Evolutionary conservation across 2,329 filamentous ascomycete genomes (phyloP), one percentile per base, ranked within the genome.

Genomic region (Fusarium zealandicum): DNA sequence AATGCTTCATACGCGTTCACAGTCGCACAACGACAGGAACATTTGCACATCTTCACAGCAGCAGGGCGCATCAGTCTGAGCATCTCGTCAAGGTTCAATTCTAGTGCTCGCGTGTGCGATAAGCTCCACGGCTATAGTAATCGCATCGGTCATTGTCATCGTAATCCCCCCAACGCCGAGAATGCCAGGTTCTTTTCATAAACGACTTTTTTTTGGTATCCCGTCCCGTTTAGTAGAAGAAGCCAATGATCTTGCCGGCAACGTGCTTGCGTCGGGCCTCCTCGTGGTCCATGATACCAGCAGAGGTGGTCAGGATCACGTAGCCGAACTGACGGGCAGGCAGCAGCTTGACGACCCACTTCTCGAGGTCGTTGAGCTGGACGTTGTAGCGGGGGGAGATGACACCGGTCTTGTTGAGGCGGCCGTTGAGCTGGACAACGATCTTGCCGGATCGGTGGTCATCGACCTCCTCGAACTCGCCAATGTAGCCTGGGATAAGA

Each of bases 401-500:
- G 83, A 97, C 93, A 86, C 93, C 95, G 67, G 90, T 95, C 89
- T 98, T 97, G 90, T 97, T 97, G 80, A 97, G 87, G 71, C 92
- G 95, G 80, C 95, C 95, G 83, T 96, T 99, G 69, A 99, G 90
- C 87, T 99, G 95, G 75, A 99, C 95, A 73, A 99, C 92, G 67
- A 99, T 96, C 90, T 99, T 99, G 87, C 95, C 95, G 75, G 93
- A 95, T 79, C 95, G 92, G 89, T 99, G 95, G 84, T 99, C 93
- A 72, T 99, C 95, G 70, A 99, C 90, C 83, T 98, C 92, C 86
- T 99, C 95, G 80, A 98, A 99, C 83, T 98, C 93, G 80, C 93
- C 93, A 78, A 98, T 98, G 85, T 97, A 98, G 75, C 93, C 93
- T 97, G 73, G 17, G 66, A 54, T 56, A 42, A 53, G 59, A 63